Conservation (phyloP, 2,329 filamentous ascomycete genomes). For the Ophiostoma pallidulum region DNA sequence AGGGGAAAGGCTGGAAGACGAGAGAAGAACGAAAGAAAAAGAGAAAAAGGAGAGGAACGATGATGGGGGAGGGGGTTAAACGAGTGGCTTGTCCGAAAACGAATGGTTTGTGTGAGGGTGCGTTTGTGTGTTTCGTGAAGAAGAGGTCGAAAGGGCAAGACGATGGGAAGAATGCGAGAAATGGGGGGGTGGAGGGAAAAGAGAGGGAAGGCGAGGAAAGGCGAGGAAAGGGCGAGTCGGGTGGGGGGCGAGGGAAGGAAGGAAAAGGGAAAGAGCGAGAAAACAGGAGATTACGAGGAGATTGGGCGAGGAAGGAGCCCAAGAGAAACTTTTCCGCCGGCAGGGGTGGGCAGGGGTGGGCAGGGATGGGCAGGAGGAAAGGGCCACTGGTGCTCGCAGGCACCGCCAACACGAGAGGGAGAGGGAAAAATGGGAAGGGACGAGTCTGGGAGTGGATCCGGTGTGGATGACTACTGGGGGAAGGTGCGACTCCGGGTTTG, state of each 20-base stretch:
- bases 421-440: neutral
- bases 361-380: neutral
- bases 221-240: constrained; percentile 6
- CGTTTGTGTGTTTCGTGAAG: too few species aligned
- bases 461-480: constrained; percentile 8
- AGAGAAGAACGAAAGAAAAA: constrained; percentile 1
- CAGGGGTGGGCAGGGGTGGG: constrained; percentile 1
- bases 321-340: neutral
- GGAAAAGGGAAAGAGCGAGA: constrained; percentile 7
- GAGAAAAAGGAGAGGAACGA: neutral
- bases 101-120: neutral
- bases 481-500: constrained; percentile 10
- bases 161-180: neutral
- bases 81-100: neutral
- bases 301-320: neutral
- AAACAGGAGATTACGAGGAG: constrained; percentile 8
- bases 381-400: neutral
- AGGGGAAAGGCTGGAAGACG: constrained; percentile 2
- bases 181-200: constrained; percentile 1
- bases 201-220: neutral
- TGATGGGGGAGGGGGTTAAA: neutral
- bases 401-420: neutral
- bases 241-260: neutral
- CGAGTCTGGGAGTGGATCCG: constrained; percentile 4
- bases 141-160: neutral